phyloP scores from a whole-genome alignment of 2,329 filamentous ascomycete species.

The Aspergillus transmontanensis region DNA sequence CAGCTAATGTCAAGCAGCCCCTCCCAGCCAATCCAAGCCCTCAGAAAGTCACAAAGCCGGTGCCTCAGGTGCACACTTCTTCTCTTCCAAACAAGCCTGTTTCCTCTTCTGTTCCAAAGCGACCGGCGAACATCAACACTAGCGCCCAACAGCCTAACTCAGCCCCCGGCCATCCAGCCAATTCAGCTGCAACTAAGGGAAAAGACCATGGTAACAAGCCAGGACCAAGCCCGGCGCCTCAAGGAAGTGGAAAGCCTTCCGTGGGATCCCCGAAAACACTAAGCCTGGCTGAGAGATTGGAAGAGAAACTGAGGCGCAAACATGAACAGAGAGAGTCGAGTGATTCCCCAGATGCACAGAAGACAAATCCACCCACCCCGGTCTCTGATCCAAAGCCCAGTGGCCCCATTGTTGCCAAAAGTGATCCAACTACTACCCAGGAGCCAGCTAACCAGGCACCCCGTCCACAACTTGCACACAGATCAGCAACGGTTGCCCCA shows the following conservation, averaged over 20 bases:
- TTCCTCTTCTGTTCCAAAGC: slow-evolving; percentile 8
- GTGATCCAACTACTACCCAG: neutral
- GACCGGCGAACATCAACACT: slow-evolving; percentile 25
- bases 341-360: slow-evolving; percentile 8
- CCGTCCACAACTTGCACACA: neutral
- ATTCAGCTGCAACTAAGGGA: slow-evolving; percentile 2
- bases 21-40: neutral
- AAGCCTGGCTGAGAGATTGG: slow-evolving; percentile 19
- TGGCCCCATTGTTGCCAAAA: neutral
- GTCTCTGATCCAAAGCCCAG: neutral
- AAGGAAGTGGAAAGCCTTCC: slow-evolving; percentile 9
- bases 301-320: slow-evolving; percentile 34
- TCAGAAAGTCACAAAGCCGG: neutral
- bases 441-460: neutral
- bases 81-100: neutral
- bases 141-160: slow-evolving; percentile 20
- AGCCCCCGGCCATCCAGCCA: too few species aligned
- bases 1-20: neutral
- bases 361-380: neutral
- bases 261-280: slow-evolving; percentile 14
- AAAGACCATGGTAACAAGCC: neutral
- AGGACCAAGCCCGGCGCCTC: neutral
- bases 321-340: slow-evolving; percentile 29
- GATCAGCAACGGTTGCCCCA: neutral
- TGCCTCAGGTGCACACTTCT: neutral